Evolutionary conservation across 176 grass and related monocot genomes (phyloP).

Genomic region (Cenchrus fungigraminus): DNA sequence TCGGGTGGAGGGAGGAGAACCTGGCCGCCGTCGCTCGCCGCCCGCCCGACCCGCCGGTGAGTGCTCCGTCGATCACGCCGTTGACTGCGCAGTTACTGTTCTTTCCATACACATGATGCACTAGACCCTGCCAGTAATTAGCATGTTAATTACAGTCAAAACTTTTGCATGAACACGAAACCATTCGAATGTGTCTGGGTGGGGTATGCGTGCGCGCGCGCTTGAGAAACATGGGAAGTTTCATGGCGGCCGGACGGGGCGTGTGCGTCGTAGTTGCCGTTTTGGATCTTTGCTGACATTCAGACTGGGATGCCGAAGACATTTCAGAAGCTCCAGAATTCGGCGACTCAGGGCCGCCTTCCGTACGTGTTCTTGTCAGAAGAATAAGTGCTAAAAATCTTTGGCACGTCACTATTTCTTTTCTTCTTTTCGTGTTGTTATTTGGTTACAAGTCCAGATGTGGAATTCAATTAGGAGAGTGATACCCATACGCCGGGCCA

Average conservation of each 20-base stretch:
- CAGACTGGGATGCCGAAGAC: background rate
- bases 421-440: background rate
- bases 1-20: slow-evolving; percentile 49
- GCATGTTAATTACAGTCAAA: slow-evolving; percentile 7
- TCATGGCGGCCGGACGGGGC: slow-evolving; percentile 21
- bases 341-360: background rate
- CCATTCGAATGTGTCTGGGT: slow-evolving; percentile 10
- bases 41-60: slow-evolving; percentile 40
- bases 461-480: slow-evolving; percentile 28
- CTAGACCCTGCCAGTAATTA: background rate
- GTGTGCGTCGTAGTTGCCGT: slow-evolving; percentile 16
- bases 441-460: background rate
- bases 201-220: background rate
- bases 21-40: slow-evolving; percentile 29
- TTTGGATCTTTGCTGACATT: slow-evolving; percentile 26
- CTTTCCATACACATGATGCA: background rate
- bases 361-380: slow-evolving; percentile 19
- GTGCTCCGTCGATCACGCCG: slow-evolving; percentile 19
- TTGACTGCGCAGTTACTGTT: background rate
- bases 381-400: slow-evolving; percentile 2
- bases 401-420: slow-evolving; percentile 34
- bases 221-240: background rate
- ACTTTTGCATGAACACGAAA: background rate
- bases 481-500: background rate
- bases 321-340: slow-evolving; percentile 2